Evolutionary conservation across 306 rosid genomes (phyloP).

Genomic region (Castanospermum australe): DNA sequence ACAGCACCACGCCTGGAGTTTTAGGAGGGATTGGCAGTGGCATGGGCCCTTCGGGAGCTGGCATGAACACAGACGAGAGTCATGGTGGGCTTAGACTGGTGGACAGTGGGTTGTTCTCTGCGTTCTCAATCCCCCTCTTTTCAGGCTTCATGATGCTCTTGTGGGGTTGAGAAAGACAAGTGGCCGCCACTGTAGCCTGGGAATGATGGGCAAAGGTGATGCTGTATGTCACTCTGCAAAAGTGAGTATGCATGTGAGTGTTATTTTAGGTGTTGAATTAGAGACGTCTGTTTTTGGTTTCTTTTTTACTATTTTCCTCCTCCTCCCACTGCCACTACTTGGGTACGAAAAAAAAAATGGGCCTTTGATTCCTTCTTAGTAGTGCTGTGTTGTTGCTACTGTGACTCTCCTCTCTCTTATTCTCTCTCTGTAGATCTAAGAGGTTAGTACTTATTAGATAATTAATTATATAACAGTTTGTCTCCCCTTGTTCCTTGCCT

Average conservation of each 20-base stretch:
- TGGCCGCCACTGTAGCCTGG: slow-evolving; percentile 14
- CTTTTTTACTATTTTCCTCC: background rate
- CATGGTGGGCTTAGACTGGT: slow-evolving; percentile 46
- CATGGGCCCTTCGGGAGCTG: slow-evolving; percentile 70
- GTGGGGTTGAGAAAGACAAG: slow-evolving; percentile 46
- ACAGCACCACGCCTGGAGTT: slow-evolving; percentile 52
- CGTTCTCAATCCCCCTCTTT: slow-evolving; percentile 29
- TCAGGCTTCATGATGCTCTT: slow-evolving; percentile 53
- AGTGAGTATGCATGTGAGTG: slow-evolving; percentile 41
- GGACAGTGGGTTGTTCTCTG: slow-evolving; percentile 19
- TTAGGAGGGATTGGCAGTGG: slow-evolving; percentile 75
- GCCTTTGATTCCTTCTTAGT: slow-evolving; percentile 42
- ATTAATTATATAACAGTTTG: background rate
- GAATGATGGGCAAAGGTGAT: slow-evolving; percentile 27
- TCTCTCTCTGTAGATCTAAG: slow-evolving; percentile 28
- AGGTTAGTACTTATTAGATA: slow-evolving; percentile 14
- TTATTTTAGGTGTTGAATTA: slow-evolving; percentile 49
- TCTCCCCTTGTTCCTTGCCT: background rate
- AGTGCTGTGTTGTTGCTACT: slow-evolving; percentile 28
- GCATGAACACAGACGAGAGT: slow-evolving; percentile 67
- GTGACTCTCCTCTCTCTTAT: background rate
- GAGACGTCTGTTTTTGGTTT: slow-evolving; percentile 39
- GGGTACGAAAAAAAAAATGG: slow-evolving; percentile 21
- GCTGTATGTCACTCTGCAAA: slow-evolving; percentile 37
- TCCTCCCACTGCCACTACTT: slow-evolving; percentile 25